Conservation (phyloP, 1,284 basidiomycete genomes). For the Neotropicomus parvogracilis region DNA sequence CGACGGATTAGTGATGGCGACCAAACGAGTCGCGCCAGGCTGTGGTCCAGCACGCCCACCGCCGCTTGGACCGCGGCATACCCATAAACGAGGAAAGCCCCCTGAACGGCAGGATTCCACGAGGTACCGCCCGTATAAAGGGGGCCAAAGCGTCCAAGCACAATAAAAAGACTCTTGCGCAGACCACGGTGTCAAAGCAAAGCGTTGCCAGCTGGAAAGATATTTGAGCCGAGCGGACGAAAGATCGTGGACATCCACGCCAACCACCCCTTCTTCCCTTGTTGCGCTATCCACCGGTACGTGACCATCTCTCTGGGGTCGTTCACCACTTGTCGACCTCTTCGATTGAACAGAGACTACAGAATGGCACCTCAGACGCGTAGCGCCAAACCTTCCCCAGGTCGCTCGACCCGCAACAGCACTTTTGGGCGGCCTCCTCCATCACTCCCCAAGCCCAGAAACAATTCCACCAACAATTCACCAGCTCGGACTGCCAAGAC, state of each 20-base stretch:
- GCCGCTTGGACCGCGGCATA: slow-evolving; percentile 9
- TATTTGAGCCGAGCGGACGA: slow-evolving; percentile 19
- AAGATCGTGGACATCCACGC: slow-evolving; percentile 2
- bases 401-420: slow-evolving; percentile 26
- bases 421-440: slow-evolving; percentile 16
- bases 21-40: slow-evolving; percentile 7
- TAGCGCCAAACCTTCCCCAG: slow-evolving; percentile 16
- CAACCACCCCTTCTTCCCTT: neutral
- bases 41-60: slow-evolving; percentile 8
- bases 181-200: slow-evolving; percentile 21
- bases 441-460: slow-evolving; percentile 10
- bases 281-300: neutral
- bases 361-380: slow-evolving; percentile 27
- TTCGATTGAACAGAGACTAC: neutral
- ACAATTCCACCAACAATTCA: neutral
- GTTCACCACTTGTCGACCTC: neutral
- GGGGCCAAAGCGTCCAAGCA: slow-evolving; percentile 15
- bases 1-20: neutral
- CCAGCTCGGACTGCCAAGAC: neutral
- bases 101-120: slow-evolving; percentile 16
- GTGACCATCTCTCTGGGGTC: neutral
- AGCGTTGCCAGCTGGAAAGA: neutral
- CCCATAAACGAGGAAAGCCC: slow-evolving; percentile 22
- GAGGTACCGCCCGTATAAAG: slow-evolving; percentile 13
- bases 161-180: slow-evolving; percentile 17